Evolutionary conservation across 305 asterid species (phyloP), one percentile per base, ranked within the genome.

Genomic region (Fraxinus angustifolia): DNA sequence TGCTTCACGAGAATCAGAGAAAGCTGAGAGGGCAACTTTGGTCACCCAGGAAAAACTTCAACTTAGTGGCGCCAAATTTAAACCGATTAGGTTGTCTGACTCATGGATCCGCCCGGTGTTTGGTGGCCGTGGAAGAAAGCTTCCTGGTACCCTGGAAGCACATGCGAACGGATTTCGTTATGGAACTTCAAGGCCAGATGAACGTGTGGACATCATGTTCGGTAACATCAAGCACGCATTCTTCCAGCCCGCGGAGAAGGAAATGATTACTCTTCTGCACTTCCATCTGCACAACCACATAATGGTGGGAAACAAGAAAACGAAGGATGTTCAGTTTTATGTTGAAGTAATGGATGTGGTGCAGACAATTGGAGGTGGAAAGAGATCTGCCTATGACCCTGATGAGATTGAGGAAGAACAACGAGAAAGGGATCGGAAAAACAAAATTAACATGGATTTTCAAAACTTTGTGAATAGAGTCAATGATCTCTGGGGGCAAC

Each of bases 391-490:
- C 12, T 91, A 91, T 79, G 98, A 93, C 76, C 97, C 98, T 2
- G 97, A 94, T 83, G 97, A 94, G 89, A 91, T 93, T 78, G 97
- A 93, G 88, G 98, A 94, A 85, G 98, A 94, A 77, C 95, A 93
- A 80, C 85, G 97, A 80, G 97, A 94, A 87, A 90, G 97, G 70
- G 94, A 90, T n/a, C 85, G 94, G 40, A 93, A 93, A 77, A 94
- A 94, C 86, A 93, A 94, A 87, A 91, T 88, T 56, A 94, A 90
- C 78, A 73, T 81, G 89, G 94, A 91, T 34, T 94, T 94, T 81
- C 94, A 88, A 84, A 85, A 84, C 75, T 94, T 90, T 83, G 94
- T 93, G 82, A 93, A 89, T 83, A 80, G 95, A 68, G 97, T 94
- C 83, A 91, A 91, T 80, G 97, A 91, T 75, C 89, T 90, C 10